Percentiles rank a stretch among this genome's conserved stretches.
Evolutionary conservation across 2,329 filamentous ascomycete genomes (phyloP).

Genomic region (Thermomyces lanuginosus): DNA sequence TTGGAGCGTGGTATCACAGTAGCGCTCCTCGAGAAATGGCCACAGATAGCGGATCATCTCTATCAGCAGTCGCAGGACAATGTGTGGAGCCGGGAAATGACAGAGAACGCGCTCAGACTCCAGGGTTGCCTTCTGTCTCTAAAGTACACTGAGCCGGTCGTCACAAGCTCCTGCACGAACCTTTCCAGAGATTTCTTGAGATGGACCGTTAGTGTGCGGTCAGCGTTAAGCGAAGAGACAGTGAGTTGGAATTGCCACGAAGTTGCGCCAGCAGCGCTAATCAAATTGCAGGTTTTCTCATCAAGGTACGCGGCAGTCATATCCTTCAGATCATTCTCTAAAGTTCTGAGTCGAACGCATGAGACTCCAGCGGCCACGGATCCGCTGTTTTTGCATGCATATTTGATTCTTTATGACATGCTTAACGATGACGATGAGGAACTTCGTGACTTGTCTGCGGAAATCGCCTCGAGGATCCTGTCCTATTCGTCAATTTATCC

Average conservation of each 20-base stretch:
- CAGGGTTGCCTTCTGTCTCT: constrained; percentile 22
- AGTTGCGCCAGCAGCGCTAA: too few relatives aligned
- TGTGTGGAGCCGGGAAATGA: constrained; percentile 21
- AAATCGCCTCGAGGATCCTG: constrained; percentile 21
- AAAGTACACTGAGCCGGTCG: constrained; percentile 7
- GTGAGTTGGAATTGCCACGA: too few relatives aligned
- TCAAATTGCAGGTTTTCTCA: constrained; percentile 27
- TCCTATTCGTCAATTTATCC: constrained; percentile 18
- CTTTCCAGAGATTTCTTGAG: constrained; percentile 13
- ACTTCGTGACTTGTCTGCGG: constrained; percentile 49
- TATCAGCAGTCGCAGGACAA: constrained; percentile 11
- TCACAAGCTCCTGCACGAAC: constrained; percentile 6
- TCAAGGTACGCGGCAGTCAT: constrained; percentile 22
- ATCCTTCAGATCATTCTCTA: constrained; percentile 20
- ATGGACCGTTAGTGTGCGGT: constrained; percentile 21
- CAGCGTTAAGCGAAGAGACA: constrained; percentile 26
- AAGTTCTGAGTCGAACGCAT: constrained; percentile 28
- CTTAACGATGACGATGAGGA: constrained; percentile 89
- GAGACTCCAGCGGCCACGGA: constrained; percentile 10
- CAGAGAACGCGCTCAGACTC: constrained; percentile 21
- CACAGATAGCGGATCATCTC: constrained; percentile 13
- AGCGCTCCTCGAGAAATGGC: constrained; percentile 14
- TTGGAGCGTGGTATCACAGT: constrained; percentile 10
- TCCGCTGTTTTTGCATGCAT: constrained; percentile 35
- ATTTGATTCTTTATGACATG: constrained; percentile 55